Evolutionary conservation across 2,329 filamentous ascomycete genomes (phyloP).

Genomic region (Claviceps fusiformis): DNA sequence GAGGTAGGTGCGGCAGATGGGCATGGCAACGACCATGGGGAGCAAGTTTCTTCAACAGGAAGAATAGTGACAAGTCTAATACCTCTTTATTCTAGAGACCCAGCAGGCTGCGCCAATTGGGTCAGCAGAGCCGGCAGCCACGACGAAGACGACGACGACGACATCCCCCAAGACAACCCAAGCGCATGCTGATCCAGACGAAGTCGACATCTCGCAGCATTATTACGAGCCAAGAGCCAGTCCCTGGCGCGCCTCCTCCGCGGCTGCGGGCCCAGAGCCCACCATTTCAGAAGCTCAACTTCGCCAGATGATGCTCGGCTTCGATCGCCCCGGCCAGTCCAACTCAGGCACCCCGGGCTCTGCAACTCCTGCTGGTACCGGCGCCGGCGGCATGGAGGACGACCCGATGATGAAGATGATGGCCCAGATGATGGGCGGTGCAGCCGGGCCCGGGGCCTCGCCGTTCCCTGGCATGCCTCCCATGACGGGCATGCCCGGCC

Average conservation of each 20-base stretch:
- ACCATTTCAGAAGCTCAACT: slow-evolving; percentile 44
- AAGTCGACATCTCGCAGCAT: slow-evolving; percentile 68
- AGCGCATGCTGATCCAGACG: slow-evolving; percentile 49
- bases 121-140: not conserved
- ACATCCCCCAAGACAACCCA: not conserved
- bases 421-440: slow-evolving; percentile 52
- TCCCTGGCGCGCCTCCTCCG: slow-evolving; percentile 14
- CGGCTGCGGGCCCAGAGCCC: slow-evolving; percentile 17
- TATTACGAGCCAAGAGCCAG: slow-evolving; percentile 43
- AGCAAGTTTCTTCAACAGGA: not conserved
- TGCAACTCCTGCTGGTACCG: slow-evolving; percentile 8
- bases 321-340: slow-evolving; percentile 26
- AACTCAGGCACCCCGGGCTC: slow-evolving; percentile 11
- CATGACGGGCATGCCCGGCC: slow-evolving; percentile 29
- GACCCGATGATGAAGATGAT: slow-evolving; percentile 50
- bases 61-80: not conserved
- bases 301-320: slow-evolving; percentile 50
- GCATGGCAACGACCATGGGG: not conserved
- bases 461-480: slow-evolving; percentile 24
- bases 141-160: not conserved
- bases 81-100: not conserved
- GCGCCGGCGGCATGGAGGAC: slow-evolving; percentile 13
- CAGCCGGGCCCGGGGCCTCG: slow-evolving; percentile 18
- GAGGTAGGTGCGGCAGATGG: slow-evolving; percentile 13
- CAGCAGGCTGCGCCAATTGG: slow-evolving; percentile 3